Percentiles rank a stretch among this genome's conserved stretches.
Evolutionary conservation across 768 basidiomycete genomes (phyloP).

Genomic region (Boletellus sp.): DNA sequence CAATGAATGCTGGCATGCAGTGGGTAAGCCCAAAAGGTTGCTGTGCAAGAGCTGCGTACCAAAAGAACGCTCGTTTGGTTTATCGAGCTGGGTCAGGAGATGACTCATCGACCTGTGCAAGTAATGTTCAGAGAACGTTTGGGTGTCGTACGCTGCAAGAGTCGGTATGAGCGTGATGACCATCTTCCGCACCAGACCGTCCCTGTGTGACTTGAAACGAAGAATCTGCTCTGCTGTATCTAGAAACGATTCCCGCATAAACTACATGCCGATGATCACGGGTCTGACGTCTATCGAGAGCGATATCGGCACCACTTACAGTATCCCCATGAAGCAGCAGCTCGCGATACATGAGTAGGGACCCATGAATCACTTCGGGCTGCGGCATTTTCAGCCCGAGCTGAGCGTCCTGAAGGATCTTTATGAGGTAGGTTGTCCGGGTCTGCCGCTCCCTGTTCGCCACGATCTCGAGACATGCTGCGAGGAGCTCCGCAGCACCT

Average conservation of each 20-base stretch:
- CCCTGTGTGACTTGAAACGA: constrained; percentile 82
- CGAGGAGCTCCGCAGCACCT: constrained; percentile 90
- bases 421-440: constrained; percentile 61
- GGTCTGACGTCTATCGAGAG: not conserved
- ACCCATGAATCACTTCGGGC: constrained; percentile 90
- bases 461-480: constrained; percentile 87
- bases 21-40: constrained; percentile 1
- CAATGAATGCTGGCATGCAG: constrained; percentile 71
- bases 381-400: constrained; percentile 72
- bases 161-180: constrained; percentile 96
- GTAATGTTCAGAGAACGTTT: constrained; percentile 87
- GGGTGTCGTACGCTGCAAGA: constrained; percentile 90
- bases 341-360: constrained; percentile 86
- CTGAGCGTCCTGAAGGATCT: constrained; percentile 89
- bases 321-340: constrained; percentile 91
- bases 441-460: constrained; percentile 66
- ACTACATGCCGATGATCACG: constrained; percentile 41
- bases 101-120: constrained; percentile 94
- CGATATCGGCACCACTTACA: constrained; percentile 45
- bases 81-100: constrained; percentile 82
- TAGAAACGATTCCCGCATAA: constrained; percentile 83
- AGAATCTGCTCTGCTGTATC: constrained; percentile 89
- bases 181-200: constrained; percentile 84
- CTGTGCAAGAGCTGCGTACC: constrained; percentile 43
- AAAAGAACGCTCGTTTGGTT: constrained; percentile 82